Evolutionary conservation across 2,329 filamentous ascomycete species (phyloP).

Genomic region (Penicillium freii): DNA sequence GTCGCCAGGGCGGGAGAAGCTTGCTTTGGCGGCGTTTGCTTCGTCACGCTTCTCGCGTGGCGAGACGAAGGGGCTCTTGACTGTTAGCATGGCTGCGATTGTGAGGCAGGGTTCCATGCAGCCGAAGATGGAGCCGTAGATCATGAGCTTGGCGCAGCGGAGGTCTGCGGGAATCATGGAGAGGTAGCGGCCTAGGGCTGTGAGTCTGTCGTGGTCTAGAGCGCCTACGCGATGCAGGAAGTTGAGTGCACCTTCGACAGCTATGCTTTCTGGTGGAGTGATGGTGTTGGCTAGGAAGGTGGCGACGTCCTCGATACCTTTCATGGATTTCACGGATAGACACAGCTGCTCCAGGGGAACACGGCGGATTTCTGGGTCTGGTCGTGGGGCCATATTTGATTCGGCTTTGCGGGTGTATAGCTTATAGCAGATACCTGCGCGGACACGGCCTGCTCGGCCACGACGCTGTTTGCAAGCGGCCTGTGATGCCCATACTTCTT

Average conservation of each 20-base stretch:
- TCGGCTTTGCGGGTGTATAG: conserved; percentile 87
- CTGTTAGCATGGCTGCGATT: conserved; percentile 88
- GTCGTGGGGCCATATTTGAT: conserved; percentile 76
- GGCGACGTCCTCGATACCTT: conserved; percentile 74
- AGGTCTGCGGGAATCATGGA: conserved; percentile 93
- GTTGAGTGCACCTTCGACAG: conserved; percentile 79
- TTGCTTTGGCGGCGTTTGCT: conserved; percentile 70
- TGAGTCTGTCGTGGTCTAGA: conserved; percentile 79
- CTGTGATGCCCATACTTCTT: conserved; percentile 91
- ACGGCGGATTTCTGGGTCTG: conserved; percentile 88
- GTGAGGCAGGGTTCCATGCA: conserved; percentile 86
- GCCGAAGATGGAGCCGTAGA: conserved; percentile 90
- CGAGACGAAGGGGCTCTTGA: conserved; percentile 80
- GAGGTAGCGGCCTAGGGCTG: conserved; percentile 87
- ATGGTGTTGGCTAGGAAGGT: conserved; percentile 80
- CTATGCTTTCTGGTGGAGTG: conserved; percentile 80
- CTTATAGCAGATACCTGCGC: conserved; percentile 90
- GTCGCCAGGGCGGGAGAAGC: conserved; percentile 68
- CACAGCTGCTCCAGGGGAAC: conserved; percentile 94
- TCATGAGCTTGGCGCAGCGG: conserved; percentile 88
- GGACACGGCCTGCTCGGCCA: conserved; percentile 88
- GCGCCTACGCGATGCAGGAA: conserved; percentile 84
- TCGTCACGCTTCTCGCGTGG: conserved; percentile 80
- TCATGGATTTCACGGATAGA: conserved; percentile 89
- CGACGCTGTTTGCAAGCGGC: conserved; percentile 93